phyloP scores from a whole-genome alignment of 495 filamentous ascomycete genomes.

The Gamarada debralockiae region DNA sequence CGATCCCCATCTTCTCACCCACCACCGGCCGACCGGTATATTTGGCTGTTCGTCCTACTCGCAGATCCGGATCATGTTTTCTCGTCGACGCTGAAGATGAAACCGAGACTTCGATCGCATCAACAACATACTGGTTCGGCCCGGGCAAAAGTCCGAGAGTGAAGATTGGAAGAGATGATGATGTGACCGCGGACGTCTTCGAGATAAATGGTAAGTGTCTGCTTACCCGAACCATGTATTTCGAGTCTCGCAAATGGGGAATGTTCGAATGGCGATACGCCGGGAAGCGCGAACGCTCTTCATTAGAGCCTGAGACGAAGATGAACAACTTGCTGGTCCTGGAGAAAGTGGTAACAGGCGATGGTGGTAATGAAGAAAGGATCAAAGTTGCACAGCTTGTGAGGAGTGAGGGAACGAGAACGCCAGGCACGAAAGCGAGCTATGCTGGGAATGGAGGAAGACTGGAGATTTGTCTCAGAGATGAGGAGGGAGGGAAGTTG shows the following conservation, averaged over 20 bases:
- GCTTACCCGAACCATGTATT: constrained; percentile 34
- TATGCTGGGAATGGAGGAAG: constrained; percentile 51
- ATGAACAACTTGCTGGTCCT: constrained; percentile 34
- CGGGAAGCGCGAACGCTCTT: constrained; percentile 29
- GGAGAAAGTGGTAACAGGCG: constrained; percentile 23
- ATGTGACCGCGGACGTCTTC: constrained; percentile 25
- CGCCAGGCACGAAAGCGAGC: constrained; percentile 34
- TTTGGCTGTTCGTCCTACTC: constrained; percentile 37
- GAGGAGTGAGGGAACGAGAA: constrained; percentile 38
- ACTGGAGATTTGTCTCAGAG: constrained; percentile 30
- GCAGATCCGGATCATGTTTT: constrained; percentile 38
- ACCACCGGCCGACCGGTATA: constrained; percentile 31
- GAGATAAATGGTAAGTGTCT: constrained; percentile 29
- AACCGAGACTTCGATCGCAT: constrained; percentile 24
- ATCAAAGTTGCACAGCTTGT: constrained; percentile 41
- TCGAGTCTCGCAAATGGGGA: constrained; percentile 33
- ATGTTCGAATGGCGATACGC: constrained; percentile 49
- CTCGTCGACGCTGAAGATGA: constrained; percentile 28
- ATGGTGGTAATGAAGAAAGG: constrained; percentile 20
- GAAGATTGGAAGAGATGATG: constrained; percentile 1
- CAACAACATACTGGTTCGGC: constrained; percentile 48
- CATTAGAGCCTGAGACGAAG: constrained; percentile 16
- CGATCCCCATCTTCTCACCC: constrained; percentile 40
- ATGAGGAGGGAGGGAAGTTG: constrained; percentile 14
- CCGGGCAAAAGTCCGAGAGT: constrained; percentile 35